phyloP scores from a whole-genome alignment of 768 basidiomycete species.

The Pulveroboletus sp. region DNA sequence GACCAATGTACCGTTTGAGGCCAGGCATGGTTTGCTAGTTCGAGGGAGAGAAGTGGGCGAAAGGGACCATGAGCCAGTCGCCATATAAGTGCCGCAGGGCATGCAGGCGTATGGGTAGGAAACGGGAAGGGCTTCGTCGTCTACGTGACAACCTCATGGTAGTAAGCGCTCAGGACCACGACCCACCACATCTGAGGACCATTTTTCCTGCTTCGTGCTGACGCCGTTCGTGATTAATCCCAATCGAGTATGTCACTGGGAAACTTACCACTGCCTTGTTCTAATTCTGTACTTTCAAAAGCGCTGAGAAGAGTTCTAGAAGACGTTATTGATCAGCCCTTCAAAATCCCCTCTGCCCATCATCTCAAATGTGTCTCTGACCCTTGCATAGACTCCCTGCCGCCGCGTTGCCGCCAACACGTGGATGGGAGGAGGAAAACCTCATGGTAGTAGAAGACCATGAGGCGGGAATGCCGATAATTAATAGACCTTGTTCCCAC shows the following conservation, averaged over 20 bases:
- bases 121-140: neutral
- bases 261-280: neutral
- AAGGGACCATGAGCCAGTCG: neutral
- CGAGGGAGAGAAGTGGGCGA: neutral
- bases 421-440: too few relatives aligned
- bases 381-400: too few relatives aligned
- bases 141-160: neutral
- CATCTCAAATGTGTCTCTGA: too few relatives aligned
- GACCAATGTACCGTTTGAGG: slow-evolving; percentile 2
- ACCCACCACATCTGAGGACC: neutral
- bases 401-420: too few relatives aligned
- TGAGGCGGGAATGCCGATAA: too few relatives aligned
- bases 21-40: slow-evolving; percentile 3
- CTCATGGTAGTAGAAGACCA: too few relatives aligned
- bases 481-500: too few relatives aligned
- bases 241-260: neutral
- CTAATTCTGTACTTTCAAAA: neutral
- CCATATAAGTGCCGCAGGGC: neutral
- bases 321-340: neutral
- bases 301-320: neutral
- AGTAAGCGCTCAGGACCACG: neutral
- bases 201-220: neutral
- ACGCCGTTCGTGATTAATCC: neutral
- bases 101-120: neutral
- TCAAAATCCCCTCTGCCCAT: too few relatives aligned